Conservation (phyloP, 495 filamentous ascomycete species). For the Neurospora sp. region DNA sequence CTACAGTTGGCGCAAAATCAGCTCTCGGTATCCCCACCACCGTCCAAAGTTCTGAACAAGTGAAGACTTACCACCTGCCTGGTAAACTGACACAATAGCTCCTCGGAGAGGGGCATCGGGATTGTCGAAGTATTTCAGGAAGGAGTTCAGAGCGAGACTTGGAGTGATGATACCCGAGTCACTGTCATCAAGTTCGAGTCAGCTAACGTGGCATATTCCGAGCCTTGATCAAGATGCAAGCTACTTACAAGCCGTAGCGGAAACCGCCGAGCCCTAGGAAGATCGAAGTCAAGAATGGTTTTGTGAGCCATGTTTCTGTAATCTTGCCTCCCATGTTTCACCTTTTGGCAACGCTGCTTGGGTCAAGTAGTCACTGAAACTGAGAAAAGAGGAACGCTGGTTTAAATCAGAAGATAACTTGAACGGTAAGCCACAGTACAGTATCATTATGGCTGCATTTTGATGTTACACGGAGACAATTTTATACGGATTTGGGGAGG, state of each 20-base stretch:
- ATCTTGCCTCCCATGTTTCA: not conserved
- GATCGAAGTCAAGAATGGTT: constrained; percentile 23
- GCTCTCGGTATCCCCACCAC: constrained; percentile 8
- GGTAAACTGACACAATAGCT: constrained; percentile 42
- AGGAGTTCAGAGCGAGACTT: constrained; percentile 34
- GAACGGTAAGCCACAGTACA: not conserved
- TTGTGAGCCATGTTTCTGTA: constrained; percentile 14
- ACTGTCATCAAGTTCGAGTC: constrained; percentile 7
- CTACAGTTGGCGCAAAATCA: constrained; percentile 18
- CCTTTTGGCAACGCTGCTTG: not conserved
- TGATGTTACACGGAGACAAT: not conserved
- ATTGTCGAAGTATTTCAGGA: constrained; percentile 29
- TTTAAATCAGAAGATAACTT: not conserved
- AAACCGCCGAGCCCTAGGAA: constrained; percentile 27
- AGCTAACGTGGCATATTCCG: not conserved
- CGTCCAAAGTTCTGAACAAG: not conserved
- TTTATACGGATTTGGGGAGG: not conserved
- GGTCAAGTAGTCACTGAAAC: not conserved
- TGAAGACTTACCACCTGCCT: constrained; percentile 17
- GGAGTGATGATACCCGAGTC: constrained; percentile 35
- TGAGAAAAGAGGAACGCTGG: not conserved
- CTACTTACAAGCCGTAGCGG: constrained; percentile 25
- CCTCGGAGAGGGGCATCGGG: constrained; percentile 37
- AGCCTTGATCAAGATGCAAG: not conserved
- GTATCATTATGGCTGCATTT: not conserved